A percentile compares a stretch with the other conserved stretches of the same genome.
phyloP scores from a whole-genome alignment of 2,329 filamentous ascomycete species.

The Corniculantispora saksenae region DNA sequence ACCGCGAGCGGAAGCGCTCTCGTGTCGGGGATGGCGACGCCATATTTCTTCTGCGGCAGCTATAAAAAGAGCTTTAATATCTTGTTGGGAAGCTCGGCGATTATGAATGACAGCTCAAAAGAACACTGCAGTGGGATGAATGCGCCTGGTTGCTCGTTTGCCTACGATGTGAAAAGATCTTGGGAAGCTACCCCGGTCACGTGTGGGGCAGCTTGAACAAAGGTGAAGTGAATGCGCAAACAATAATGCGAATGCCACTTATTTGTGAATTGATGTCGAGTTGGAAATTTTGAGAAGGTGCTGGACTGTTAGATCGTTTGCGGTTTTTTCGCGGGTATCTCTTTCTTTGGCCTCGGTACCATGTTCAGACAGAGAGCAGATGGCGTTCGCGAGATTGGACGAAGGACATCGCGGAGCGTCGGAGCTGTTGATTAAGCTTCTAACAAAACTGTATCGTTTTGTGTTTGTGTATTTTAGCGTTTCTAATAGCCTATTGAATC shows the following conservation, averaged over 20 bases:
- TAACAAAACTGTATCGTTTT: too few species aligned
- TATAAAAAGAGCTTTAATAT: not conserved
- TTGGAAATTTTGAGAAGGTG: too few species aligned
- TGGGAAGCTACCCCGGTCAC: constrained; percentile 16
- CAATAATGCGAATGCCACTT: not conserved
- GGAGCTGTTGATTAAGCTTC: too few species aligned
- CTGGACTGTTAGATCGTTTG: too few species aligned
- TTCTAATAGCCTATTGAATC: too few species aligned
- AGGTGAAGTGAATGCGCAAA: not conserved
- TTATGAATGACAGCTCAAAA: not conserved
- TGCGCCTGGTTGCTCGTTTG: constrained; percentile 1
- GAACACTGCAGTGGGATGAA: not conserved
- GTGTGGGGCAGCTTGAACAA: constrained; percentile 6
- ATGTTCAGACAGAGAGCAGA: too few species aligned
- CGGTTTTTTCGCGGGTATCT: too few species aligned
- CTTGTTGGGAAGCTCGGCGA: not conserved
- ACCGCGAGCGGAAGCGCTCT: constrained; percentile 34
- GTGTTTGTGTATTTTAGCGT: too few species aligned
- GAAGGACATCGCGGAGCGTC: too few species aligned
- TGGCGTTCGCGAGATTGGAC: too few species aligned
- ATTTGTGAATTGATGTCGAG: too few species aligned
- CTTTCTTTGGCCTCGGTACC: too few species aligned
- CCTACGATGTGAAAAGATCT: not conserved
- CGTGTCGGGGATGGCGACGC: constrained; percentile 31
- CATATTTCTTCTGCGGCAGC: not conserved